These are phyloP conservation scores for Phytomonas serpens DNA, from an alignment of 208 protist species.

Conservation along the genomic window DNA sequence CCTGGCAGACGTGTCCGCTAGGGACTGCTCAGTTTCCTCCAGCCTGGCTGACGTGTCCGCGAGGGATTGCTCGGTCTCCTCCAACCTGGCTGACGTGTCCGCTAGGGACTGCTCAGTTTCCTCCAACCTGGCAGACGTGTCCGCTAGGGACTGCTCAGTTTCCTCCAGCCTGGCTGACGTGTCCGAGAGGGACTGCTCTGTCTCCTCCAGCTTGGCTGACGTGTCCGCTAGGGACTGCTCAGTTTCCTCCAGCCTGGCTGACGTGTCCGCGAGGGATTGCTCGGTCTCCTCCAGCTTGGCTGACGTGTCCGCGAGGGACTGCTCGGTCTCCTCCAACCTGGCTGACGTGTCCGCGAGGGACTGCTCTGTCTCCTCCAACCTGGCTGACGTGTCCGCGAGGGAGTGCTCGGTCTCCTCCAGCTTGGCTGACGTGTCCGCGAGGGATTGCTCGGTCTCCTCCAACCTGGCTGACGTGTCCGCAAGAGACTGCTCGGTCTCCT, in stretches of 20 bases:
- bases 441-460: conserved; percentile 5
- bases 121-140: conserved; percentile 26
- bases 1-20: conserved; percentile 7
- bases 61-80: conserved; percentile 20
- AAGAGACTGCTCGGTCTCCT: conserved; percentile 21
- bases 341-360: conserved; percentile 11
- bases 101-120: conserved; percentile 21
- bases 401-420: conserved; percentile 15
- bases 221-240: conserved; percentile 21
- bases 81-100: conserved; percentile 16
- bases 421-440: background rate
- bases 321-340: conserved; percentile 14
- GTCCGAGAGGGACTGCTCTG: conserved; percentile 16
- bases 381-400: conserved; percentile 11
- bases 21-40: conserved; percentile 11
- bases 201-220: conserved; percentile 20
- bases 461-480: conserved; percentile 16
- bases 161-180: conserved; percentile 17
- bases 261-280: conserved; percentile 19
- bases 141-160: conserved; percentile 22
- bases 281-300: conserved; percentile 17
- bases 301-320: conserved; percentile 18
- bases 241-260: conserved; percentile 21
- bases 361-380: conserved; percentile 27
- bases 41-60: conserved; percentile 21